phyloP scores from a whole-genome alignment of 345 rosid genomes.

The Eutrema japonicum region DNA sequence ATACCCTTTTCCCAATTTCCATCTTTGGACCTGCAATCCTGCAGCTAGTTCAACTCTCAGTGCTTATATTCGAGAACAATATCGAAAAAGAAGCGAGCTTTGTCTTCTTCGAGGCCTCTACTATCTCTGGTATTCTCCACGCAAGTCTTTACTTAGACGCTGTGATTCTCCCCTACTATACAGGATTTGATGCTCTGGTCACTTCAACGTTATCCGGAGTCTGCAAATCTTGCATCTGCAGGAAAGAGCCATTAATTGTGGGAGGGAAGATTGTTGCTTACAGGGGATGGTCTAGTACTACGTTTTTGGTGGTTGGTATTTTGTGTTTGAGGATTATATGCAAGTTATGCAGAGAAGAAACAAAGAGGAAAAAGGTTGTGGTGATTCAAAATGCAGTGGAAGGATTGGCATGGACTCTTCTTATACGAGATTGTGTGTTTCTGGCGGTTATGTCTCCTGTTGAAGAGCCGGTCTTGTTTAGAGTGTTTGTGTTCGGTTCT shows the following conservation, averaged over 20 bases:
- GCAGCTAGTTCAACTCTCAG: conserved; percentile 62
- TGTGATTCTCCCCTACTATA: conserved; percentile 75
- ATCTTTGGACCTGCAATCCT: conserved; percentile 69
- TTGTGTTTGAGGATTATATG: conserved; percentile 57
- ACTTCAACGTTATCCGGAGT: conserved; percentile 70
- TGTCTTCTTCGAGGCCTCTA: conserved; percentile 71
- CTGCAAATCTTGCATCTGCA: conserved; percentile 73
- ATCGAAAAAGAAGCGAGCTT: conserved; percentile 56
- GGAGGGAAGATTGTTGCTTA: conserved; percentile 71
- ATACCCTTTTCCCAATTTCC: conserved; percentile 61
- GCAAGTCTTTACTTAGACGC: conserved; percentile 76
- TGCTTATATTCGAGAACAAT: conserved; percentile 59
- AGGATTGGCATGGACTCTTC: conserved; percentile 53
- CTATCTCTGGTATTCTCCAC: conserved; percentile 78
- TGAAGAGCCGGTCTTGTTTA: conserved; percentile 45
- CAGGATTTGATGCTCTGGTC: conserved; percentile 77
- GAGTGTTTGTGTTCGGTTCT: conserved; percentile 51
- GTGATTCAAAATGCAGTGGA: conserved; percentile 42
- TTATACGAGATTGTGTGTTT: conserved; percentile 58
- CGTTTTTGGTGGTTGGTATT: conserved; percentile 58
- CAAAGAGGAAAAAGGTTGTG: conserved; percentile 29
- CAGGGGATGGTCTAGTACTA: conserved; percentile 64
- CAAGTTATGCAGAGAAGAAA: conserved; percentile 45
- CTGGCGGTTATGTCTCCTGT: conserved; percentile 51
- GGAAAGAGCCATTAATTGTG: conserved; percentile 62